Base-by-base conservation (phyloP, 2,329 filamentous ascomycete genomes). In the Alternaria arborescens region DNA sequence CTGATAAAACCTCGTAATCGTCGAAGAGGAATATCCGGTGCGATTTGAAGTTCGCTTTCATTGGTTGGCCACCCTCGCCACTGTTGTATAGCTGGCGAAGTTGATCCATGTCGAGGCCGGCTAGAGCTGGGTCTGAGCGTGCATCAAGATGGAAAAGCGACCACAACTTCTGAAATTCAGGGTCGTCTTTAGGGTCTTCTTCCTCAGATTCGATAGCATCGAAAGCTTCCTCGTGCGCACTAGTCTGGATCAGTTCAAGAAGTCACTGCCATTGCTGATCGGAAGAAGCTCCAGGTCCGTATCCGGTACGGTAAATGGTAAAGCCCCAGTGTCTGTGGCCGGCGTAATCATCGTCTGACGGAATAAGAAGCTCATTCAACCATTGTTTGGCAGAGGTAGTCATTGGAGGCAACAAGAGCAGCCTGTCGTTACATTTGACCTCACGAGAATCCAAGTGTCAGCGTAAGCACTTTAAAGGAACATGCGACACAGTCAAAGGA, bases 101-200 rank as follows among this genome's bases (percentile, higher is more conserved):
- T 34, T 67, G 60, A 24, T 66, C 58, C 18, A 62, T 55, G 41
- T 52, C 32, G 6, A 67, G 62, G 34, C 58, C 55, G 4, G 52
- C 54, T 16, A 65, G 55, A 12, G 60, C 48, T 22, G 55, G 22
- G 40, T 67, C 58, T 38, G 60, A 64, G 28, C 62, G 64, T 36
- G 60, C 53, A 52, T 69, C 64, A 16, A 67, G 54, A 26, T 46
- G 54, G 38, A 69, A 69, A 38, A 67, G 58, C 8, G 41, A 55
- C 50, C 61, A 60, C 14, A 61, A 0, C n/a, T 57, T 28, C 34
- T 64, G 62, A 18, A 64, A 53, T 8, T 10, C 26, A 38, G 59
- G 36, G 10, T 65, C 24, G 7, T 26, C 24, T 26, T 1, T 26
- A 26, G 24, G 24, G 24, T 7, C 60, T 26, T 52, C 59, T 47